phyloP scores from a whole-genome alignment of 2,329 filamentous ascomycete species.

The Scortechinia acanthostroma region DNA sequence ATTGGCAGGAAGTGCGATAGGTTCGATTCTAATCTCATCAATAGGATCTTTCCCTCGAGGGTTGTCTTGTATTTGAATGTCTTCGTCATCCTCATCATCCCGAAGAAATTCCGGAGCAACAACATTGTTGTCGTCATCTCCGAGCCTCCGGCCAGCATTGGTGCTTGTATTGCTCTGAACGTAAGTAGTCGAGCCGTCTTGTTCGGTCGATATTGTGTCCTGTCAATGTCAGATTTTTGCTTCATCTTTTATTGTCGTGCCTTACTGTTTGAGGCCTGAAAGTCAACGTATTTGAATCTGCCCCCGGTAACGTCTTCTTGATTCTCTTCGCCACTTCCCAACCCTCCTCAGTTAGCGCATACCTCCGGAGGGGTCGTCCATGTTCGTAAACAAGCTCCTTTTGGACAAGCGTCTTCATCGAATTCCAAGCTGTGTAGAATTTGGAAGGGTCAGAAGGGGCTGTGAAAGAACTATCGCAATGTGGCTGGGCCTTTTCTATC shows the following conservation, averaged over 20 bases:
- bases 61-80: no score
- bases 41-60: no score
- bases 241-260: no score
- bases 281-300: not conserved
- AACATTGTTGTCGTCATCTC: no score
- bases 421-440: constrained; percentile 76
- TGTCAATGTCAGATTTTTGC: no score
- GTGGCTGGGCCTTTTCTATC: constrained; percentile 62
- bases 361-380: constrained; percentile 61
- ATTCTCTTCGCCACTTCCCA: constrained; percentile 68
- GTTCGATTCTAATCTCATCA: constrained; percentile 29
- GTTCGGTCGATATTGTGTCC: no score
- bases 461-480: constrained; percentile 69
- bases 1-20: constrained; percentile 54
- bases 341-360: constrained; percentile 69
- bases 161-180: no score
- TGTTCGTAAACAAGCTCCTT: constrained; percentile 71
- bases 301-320: constrained; percentile 29
- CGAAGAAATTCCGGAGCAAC: no score
- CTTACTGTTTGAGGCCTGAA: no score
- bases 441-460: constrained; percentile 59
- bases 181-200: no score
- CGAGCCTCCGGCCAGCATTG: no score
- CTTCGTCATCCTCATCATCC: no score
- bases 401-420: constrained; percentile 68